These are phyloP conservation scores for Lodderomyces oxycetoniae DNA, from an alignment of 1,139 yeast species.

Conservation along the genomic window DNA sequence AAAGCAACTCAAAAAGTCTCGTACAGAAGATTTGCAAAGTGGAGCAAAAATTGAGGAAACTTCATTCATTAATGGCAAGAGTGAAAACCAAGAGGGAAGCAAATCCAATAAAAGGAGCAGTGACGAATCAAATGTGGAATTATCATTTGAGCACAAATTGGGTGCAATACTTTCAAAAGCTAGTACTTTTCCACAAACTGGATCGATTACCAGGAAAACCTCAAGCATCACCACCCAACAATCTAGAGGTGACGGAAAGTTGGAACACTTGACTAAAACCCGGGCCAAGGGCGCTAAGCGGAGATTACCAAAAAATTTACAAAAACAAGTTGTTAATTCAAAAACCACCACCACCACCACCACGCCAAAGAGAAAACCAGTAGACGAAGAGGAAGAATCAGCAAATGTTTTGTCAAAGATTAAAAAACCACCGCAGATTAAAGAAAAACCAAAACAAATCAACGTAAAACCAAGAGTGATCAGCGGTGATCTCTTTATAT, in stretches of 20 bases:
- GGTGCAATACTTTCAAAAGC: slow-evolving; percentile 11
- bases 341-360: slow-evolving; percentile 1
- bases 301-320: slow-evolving; percentile 48
- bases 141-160: slow-evolving; percentile 11
- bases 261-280: slow-evolving; percentile 56
- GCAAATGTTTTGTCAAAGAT: slow-evolving; percentile 5
- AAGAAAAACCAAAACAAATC: slow-evolving; percentile 28
- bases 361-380: slow-evolving; percentile 1
- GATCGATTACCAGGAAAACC: background rate
- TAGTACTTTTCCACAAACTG: slow-evolving; percentile 9
- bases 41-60: too few species aligned
- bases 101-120: too few species aligned
- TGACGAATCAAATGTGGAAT: too few species aligned
- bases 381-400: background rate
- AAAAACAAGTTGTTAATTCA: background rate
- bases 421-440: slow-evolving; percentile 27
- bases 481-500: slow-evolving; percentile 34
- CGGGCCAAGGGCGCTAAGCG: slow-evolving; percentile 76
- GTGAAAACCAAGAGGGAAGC: too few species aligned
- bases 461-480: slow-evolving; percentile 26
- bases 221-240: slow-evolving; percentile 46
- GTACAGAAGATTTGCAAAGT: too few species aligned
- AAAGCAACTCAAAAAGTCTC: too few species aligned
- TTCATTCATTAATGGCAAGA: too few species aligned
- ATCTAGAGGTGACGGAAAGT: slow-evolving; percentile 20